Evolutionary conservation across 192 early-diverging fungal genomes (phyloP).

Genomic region (Gonapodya prolifera): DNA sequence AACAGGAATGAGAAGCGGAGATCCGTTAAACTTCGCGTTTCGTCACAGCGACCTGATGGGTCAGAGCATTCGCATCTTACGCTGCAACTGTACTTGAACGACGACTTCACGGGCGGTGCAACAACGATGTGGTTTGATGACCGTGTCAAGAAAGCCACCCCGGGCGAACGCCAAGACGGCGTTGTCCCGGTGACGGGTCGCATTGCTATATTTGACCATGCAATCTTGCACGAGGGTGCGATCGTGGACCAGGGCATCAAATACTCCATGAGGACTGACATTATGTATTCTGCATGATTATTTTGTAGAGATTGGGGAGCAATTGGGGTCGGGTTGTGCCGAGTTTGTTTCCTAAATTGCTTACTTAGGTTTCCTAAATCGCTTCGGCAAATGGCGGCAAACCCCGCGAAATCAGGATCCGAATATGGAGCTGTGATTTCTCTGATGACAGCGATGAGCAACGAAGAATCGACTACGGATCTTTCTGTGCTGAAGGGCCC

Average conservation of each 20-base stretch:
- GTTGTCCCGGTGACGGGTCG: slow-evolving; percentile 9
- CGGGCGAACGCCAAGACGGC: neutral
- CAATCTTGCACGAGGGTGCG: slow-evolving; percentile 13
- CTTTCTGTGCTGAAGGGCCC: no score
- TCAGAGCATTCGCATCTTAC: slow-evolving; percentile 11
- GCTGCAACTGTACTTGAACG: slow-evolving; percentile 20
- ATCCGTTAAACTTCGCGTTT: no score
- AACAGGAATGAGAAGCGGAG: neutral
- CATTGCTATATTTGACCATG: slow-evolving; percentile 16
- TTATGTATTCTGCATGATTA: no score
- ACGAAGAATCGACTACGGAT: no score
- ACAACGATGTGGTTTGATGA: slow-evolving; percentile 17
- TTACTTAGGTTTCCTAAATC: no score
- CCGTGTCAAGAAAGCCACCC: neutral
- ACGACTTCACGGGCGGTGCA: slow-evolving; percentile 13
- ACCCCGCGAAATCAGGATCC: no score
- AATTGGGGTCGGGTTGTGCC: no score
- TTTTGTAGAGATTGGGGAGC: no score
- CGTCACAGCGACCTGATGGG: neutral
- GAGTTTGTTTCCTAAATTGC: no score
- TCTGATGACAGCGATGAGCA: no score
- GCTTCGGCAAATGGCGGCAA: no score
- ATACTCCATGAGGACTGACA: slow-evolving; percentile 17
- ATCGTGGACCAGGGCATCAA: slow-evolving; percentile 13
- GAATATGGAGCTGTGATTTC: no score